Conservation (phyloP, 805 yeast species). For the Kregervanrija fluxuum region DNA sequence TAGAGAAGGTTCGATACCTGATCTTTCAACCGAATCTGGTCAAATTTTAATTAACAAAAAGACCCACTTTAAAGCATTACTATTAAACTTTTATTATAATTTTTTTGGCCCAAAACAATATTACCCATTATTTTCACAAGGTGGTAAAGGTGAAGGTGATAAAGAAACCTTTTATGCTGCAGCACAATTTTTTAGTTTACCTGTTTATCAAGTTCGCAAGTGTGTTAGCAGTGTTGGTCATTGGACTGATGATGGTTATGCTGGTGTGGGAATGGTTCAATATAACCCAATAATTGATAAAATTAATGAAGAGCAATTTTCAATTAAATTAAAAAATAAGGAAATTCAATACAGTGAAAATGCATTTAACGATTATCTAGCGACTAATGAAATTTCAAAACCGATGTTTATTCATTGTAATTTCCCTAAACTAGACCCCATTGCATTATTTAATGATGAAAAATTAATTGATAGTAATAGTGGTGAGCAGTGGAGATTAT, state of each 20-base stretch:
- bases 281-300: conserved; percentile 42
- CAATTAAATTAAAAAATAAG: neutral
- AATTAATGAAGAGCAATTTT: conserved; percentile 14
- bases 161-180: conserved; percentile 55
- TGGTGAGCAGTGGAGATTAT: conserved; percentile 22
- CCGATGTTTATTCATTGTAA: conserved; percentile 45
- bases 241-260: conserved; percentile 28
- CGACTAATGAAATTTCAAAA: conserved; percentile 15
- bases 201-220: conserved; percentile 43
- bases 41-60: conserved; percentile 43
- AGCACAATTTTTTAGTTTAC: conserved; percentile 34
- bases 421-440: conserved; percentile 48
- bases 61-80: conserved; percentile 39
- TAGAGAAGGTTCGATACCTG: conserved; percentile 44
- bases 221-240: conserved; percentile 45
- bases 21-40: conserved; percentile 50
- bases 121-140: conserved; percentile 42
- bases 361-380: conserved; percentile 17
- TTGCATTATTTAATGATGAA: conserved; percentile 28
- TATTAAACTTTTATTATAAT: conserved; percentile 46
- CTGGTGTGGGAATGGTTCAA: conserved; percentile 54
- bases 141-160: conserved; percentile 49
- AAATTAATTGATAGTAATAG: conserved; percentile 20
- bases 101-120: conserved; percentile 42
- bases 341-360: conserved; percentile 7